Percentiles rank a stretch among this genome's conserved stretches.
Conservation (phyloP, 305 asterid species). For the Fraxinus sp. region DNA sequence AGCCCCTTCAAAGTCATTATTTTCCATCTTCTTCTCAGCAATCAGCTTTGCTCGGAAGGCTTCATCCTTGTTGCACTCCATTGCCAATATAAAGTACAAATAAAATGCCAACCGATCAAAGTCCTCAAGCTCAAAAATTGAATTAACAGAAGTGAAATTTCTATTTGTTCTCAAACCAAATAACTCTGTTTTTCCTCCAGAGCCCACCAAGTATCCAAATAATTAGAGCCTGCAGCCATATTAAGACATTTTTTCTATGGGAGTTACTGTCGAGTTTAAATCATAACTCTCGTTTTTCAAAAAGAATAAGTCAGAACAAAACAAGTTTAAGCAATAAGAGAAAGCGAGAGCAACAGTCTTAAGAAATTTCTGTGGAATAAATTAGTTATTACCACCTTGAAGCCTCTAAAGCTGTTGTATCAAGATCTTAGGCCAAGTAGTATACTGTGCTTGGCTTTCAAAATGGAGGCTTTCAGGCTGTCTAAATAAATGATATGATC, state of each 20-base stretch:
- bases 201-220: background rate
- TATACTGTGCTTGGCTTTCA: constrained; percentile 27
- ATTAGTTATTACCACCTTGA: constrained; percentile 8
- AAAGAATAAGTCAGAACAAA: background rate
- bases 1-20: constrained; percentile 76
- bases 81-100: constrained; percentile 20
- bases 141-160: background rate
- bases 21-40: constrained; percentile 71
- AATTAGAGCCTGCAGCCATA: constrained; percentile 28
- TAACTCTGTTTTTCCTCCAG: background rate
- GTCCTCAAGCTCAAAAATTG: background rate
- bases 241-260: constrained; percentile 13
- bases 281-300: background rate
- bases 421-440: background rate
- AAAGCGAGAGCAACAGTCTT: background rate
- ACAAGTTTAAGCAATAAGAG: background rate
- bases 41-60: constrained; percentile 80
- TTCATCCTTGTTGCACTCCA: constrained; percentile 95
- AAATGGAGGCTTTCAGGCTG: constrained; percentile 8
- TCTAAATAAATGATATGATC: constrained; percentile 17
- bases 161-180: background rate
- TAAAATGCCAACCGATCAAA: background rate
- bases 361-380: background rate
- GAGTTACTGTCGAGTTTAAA: background rate
- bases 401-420: background rate